Conservation (phyloP, 805 yeast genomes). For the Starmerella stellata region DNA sequence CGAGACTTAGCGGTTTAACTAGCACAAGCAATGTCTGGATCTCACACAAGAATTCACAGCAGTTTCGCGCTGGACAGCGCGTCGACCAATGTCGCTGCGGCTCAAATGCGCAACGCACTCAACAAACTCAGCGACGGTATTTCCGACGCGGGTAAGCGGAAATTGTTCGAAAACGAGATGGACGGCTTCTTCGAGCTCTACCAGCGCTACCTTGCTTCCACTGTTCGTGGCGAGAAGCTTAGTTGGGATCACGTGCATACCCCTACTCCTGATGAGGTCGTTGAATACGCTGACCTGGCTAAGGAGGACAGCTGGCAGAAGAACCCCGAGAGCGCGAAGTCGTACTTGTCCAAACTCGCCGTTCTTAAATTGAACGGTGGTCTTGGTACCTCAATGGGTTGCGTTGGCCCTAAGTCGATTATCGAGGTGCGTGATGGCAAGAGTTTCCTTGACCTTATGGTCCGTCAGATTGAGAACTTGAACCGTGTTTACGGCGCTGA, state of each 20-base stretch:
- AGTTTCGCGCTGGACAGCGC: slow-evolving; percentile 70
- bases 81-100: slow-evolving; percentile 86
- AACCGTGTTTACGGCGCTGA: slow-evolving; percentile 80
- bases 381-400: slow-evolving; percentile 97
- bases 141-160: slow-evolving; percentile 26
- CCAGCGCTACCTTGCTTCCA: slow-evolving; percentile 79
- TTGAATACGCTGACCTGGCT: slow-evolving; percentile 45
- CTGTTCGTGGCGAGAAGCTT: slow-evolving; percentile 65
- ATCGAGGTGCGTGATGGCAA: slow-evolving; percentile 98
- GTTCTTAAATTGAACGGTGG: slow-evolving; percentile 96
- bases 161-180: slow-evolving; percentile 72
- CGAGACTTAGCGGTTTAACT: too few species aligned
- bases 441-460: slow-evolving; percentile 85
- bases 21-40: slow-evolving; percentile 1
- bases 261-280: slow-evolving; percentile 77
- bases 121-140: slow-evolving; percentile 79
- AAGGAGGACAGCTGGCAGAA: slow-evolving; percentile 20
- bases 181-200: slow-evolving; percentile 84
- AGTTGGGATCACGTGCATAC: slow-evolving; percentile 95
- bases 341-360: slow-evolving; percentile 63
- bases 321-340: slow-evolving; percentile 8
- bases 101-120: slow-evolving; percentile 92
- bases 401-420: slow-evolving; percentile 96
- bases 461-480: slow-evolving; percentile 89
- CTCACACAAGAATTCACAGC: slow-evolving; percentile 15